Evolutionary conservation across 805 yeast genomes (phyloP).

Genomic region (Clavispora fructus): DNA sequence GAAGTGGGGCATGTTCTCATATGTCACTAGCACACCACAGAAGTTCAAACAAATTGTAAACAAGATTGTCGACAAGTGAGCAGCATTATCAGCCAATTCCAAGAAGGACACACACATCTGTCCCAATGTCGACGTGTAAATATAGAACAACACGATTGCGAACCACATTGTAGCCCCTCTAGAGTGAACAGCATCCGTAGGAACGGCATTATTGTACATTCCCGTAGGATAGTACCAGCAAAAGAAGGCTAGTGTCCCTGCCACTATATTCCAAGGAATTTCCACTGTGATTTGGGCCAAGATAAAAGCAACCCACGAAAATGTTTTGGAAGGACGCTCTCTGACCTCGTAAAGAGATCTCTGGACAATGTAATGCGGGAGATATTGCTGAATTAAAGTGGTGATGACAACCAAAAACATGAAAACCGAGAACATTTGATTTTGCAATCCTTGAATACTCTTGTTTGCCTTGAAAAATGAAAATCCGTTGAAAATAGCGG

Average conservation of each 20-base stretch:
- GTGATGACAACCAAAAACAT: conserved; percentile 57
- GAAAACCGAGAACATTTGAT: conserved; percentile 69
- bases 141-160: conserved; percentile 37
- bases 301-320: conserved; percentile 60
- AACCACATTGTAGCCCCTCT: conserved; percentile 58
- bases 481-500: conserved; percentile 14
- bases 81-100: conserved; percentile 58
- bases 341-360: conserved; percentile 67
- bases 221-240: conserved; percentile 15
- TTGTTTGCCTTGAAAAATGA: conserved; percentile 10
- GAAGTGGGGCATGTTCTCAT: conserved; percentile 25
- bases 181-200: conserved; percentile 43
- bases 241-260: conserved; percentile 34
- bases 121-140: conserved; percentile 55
- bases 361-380: conserved; percentile 51
- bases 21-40: conserved; percentile 30
- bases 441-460: conserved; percentile 40
- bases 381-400: conserved; percentile 56
- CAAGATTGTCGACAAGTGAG: conserved; percentile 50
- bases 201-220: conserved; percentile 43
- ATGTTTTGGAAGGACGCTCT: conserved; percentile 69
- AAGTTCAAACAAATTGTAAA: conserved; percentile 49
- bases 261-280: conserved; percentile 55
- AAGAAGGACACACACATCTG: conserved; percentile 55
- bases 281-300: conserved; percentile 60